A percentile compares a stretch with the other conserved stretches of the same genome.
Conservation (phyloP, 2,329 filamentous ascomycete genomes). For the Pseudogymnoascus sp. region DNA sequence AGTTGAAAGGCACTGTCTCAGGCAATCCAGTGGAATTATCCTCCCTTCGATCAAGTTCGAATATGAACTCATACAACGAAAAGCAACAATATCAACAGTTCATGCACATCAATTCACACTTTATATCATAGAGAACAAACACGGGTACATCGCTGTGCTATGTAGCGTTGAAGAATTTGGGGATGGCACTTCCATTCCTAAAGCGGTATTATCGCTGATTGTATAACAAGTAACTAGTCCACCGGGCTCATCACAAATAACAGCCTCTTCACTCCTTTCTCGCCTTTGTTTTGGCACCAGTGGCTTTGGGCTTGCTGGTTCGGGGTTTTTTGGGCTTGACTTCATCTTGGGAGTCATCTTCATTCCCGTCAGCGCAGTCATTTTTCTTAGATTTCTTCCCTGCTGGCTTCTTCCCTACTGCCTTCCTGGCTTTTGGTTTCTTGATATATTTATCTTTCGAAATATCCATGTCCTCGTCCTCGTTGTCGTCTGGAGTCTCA, state of each 20-base stretch:
- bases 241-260: neutral
- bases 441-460: conserved; percentile 97
- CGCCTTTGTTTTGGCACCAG: conserved; percentile 23
- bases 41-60: neutral
- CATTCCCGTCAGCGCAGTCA: conserved; percentile 19
- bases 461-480: conserved; percentile 73
- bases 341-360: conserved; percentile 24
- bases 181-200: neutral
- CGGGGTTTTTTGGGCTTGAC: conserved; percentile 18
- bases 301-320: conserved; percentile 21
- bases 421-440: conserved; percentile 69
- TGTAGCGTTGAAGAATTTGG: neutral
- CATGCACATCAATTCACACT: neutral
- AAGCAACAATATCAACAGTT: neutral
- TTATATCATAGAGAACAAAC: neutral
- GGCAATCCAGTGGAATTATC: neutral
- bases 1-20: neutral
- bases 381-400: conserved; percentile 31
- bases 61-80: neutral
- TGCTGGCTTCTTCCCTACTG: conserved; percentile 45
- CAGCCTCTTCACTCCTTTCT: conserved; percentile 20
- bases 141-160: neutral
- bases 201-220: neutral
- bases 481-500: conserved; percentile 53
- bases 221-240: neutral